A percentile compares a stretch with the other conserved stretches of the same genome.
phyloP scores from a whole-genome alignment of 768 basidiomycete genomes.

The Termitomyces sp. region DNA sequence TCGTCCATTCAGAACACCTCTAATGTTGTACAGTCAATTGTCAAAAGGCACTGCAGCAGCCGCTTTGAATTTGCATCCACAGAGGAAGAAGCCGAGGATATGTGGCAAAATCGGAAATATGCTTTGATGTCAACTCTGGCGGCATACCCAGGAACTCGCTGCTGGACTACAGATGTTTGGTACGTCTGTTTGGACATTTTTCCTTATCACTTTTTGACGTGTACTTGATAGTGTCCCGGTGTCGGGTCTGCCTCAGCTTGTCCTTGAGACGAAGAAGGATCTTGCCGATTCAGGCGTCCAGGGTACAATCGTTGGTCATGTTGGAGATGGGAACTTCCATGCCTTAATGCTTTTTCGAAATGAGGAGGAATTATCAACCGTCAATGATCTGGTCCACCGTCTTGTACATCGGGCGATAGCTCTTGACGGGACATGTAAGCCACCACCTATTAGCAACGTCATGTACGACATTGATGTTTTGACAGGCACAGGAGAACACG shows the following conservation, averaged over 20 bases:
- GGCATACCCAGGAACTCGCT: conserved; percentile 54
- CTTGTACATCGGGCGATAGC: conserved; percentile 67
- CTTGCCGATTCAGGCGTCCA: conserved; percentile 47
- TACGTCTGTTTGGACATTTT: conserved; percentile 23
- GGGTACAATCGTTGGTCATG: conserved; percentile 79
- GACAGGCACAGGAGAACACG: conserved; percentile 83
- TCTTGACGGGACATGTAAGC: conserved; percentile 73
- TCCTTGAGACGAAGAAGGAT: conserved; percentile 77
- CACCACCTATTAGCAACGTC: neutral
- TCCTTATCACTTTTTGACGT: neutral
- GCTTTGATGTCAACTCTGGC: conserved; percentile 69
- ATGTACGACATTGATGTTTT: conserved; percentile 1
- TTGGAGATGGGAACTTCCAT: conserved; percentile 66
- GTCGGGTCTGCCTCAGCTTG: conserved; percentile 61
- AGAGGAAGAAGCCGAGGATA: conserved; percentile 66
- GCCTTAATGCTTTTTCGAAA: conserved; percentile 53
- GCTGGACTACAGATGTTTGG: conserved; percentile 93
- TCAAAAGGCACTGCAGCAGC: conserved; percentile 60
- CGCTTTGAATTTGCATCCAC: conserved; percentile 70
- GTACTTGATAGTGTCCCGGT: conserved; percentile 52
- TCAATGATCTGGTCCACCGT: conserved; percentile 59
- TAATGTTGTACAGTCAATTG: conserved; percentile 52
- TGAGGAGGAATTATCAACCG: conserved; percentile 51
- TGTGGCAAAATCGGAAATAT: conserved; percentile 88
- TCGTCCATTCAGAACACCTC: conserved; percentile 54